Evolutionary conservation across 768 basidiomycete species (phyloP).

Genomic region (Naganishia friedmannii): DNA sequence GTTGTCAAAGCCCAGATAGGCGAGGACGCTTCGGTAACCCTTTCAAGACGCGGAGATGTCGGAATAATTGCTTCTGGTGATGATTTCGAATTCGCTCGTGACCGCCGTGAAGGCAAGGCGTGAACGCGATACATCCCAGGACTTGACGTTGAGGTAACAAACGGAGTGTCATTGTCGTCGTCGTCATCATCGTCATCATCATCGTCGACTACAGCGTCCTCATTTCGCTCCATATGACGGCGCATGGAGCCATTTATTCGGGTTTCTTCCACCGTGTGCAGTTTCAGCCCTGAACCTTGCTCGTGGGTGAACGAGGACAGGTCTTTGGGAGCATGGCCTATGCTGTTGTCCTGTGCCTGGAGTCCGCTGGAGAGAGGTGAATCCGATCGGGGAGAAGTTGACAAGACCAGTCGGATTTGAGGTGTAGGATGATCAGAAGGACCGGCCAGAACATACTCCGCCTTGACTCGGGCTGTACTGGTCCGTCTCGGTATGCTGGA

Average conservation of each 20-base stretch:
- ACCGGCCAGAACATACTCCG: constrained; percentile 54
- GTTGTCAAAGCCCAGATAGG: constrained; percentile 49
- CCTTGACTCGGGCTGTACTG: constrained; percentile 46
- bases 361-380: constrained; percentile 5
- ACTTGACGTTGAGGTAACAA: not conserved
- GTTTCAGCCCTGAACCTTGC: not conserved
- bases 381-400: constrained; percentile 32
- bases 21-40: constrained; percentile 37
- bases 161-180: not conserved
- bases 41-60: constrained; percentile 39
- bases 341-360: not conserved
- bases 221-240: not conserved
- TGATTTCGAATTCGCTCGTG: not conserved
- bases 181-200: constrained; percentile 14
- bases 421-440: constrained; percentile 50
- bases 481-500: constrained; percentile 3
- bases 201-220: constrained; percentile 2
- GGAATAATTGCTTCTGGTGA: constrained; percentile 23
- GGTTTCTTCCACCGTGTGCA: constrained; percentile 12
- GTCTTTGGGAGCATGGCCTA: not conserved
- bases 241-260: constrained; percentile 12
- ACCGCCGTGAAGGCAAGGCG: constrained; percentile 29
- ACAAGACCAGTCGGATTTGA: constrained; percentile 50
- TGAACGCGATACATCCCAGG: constrained; percentile 6
- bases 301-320: not conserved